Conservation (phyloP, 225 moss, liverwort and hornwort genomes). For the Sphagnum contortum region DNA sequence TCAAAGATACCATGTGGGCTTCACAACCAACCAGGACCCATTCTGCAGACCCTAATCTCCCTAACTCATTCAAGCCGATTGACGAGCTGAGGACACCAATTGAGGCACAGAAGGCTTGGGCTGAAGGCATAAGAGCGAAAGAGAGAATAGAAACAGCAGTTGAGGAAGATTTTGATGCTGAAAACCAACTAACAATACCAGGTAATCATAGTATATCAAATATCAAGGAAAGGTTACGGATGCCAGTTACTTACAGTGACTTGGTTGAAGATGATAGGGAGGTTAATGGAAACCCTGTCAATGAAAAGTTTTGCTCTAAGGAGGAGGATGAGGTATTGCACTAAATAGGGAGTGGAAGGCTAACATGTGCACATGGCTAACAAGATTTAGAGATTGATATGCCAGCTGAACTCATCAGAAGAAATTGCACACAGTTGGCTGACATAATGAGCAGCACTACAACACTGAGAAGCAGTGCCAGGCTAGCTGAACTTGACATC, state of each 20-base stretch:
- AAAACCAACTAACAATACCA: background rate
- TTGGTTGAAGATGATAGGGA: conserved; percentile 31
- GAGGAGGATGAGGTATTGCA: no score
- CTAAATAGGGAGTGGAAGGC: no score
- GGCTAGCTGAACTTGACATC: no score
- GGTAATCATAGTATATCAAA: background rate
- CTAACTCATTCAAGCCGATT: conserved; percentile 21
- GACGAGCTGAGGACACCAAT: conserved; percentile 29
- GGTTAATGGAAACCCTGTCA: no score
- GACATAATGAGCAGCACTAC: no score
- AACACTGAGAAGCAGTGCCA: no score
- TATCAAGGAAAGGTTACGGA: conserved; percentile 50
- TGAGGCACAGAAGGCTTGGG: conserved; percentile 77
- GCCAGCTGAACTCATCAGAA: no score
- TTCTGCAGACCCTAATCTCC: conserved; percentile 13
- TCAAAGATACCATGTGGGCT: conserved; percentile 1
- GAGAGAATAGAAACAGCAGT: conserved; percentile 18
- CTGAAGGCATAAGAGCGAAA: conserved; percentile 56
- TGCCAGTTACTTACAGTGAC: conserved; percentile 68
- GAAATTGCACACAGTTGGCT: no score
- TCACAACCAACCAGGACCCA: conserved; percentile 13
- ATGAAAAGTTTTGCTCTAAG: no score
- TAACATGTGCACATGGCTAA: no score
- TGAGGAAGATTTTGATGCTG: background rate
- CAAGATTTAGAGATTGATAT: no score